Evolutionary conservation across 306 rosid species (phyloP), one percentile per base, ranked within the genome.

Genomic region (Dryas drummondii): DNA sequence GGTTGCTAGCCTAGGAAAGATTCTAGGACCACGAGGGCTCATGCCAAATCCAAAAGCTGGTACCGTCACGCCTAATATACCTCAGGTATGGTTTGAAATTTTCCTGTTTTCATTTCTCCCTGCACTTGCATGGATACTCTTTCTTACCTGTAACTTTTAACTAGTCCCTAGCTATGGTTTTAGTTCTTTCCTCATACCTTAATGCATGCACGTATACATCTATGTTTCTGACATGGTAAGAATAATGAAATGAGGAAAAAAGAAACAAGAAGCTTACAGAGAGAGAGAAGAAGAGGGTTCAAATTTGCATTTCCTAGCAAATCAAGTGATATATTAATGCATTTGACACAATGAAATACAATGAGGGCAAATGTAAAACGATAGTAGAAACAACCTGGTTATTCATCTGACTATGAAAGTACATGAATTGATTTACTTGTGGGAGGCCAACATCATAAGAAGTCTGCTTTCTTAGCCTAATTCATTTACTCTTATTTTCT

Each of bases 41-140:
- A 96, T 96, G 99, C 99, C 99, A 66, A 96, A 96, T 87, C 99
- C 99, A 3, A 96, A 96, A 88, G 99, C 99, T 77, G 99, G 99
- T 74, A 96, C 99, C 5, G 99, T 96, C 66, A 89, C 99, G 9
- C 81, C 99, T 16, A 96, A 96, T 68, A 96, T 96, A 51, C 96
- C 98, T 79, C 98, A 90, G 99, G 98, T 96, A 80, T 26, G 48
- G 53, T 59, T 61, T 63, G 45, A 5, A 15, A 11, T 40, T 9
- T 16, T 8, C 16, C 5, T 10, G 6, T 32, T 46, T 37, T 9
- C 2, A 4, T 50, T 70, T 32, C 64, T 58, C n/a, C n/a, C 70
- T 47, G 73, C 37, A 46, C 47, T 37, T 73, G 1, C 1, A 10
- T 59, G 14, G 16, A 54, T 45, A 15, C 37, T 2, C 15, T 26